Percentiles rank a stretch among this genome's conserved stretches.
Evolutionary conservation across 2,329 filamentous ascomycete species (phyloP).

Genomic region (Hypoxylon rubiginosum): DNA sequence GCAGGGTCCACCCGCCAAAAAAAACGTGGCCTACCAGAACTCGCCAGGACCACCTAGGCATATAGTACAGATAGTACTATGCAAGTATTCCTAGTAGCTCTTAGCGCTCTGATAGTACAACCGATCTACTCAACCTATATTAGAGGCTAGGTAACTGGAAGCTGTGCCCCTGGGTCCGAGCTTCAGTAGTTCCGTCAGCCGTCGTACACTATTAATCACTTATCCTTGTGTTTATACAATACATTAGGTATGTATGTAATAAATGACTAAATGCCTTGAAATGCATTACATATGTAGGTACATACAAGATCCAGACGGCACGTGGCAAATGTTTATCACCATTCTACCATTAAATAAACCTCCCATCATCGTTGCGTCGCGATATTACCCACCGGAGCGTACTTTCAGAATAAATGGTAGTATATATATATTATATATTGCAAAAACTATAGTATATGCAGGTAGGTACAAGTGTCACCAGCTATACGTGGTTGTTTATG

Average conservation of each 20-base stretch:
- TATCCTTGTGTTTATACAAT: too few relatives aligned
- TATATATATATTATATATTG: too few relatives aligned
- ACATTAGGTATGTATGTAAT: too few relatives aligned
- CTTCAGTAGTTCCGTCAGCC: background rate
- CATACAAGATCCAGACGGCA: background rate
- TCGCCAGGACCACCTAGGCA: background rate
- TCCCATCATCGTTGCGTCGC: background rate
- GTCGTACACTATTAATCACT: too few relatives aligned
- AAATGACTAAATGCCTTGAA: background rate
- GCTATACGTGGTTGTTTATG: too few relatives aligned
- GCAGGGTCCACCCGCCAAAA: conserved; percentile 26
- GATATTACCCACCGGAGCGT: too few relatives aligned
- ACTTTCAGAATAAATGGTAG: too few relatives aligned
- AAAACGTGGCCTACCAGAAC: conserved; percentile 31
- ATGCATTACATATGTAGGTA: background rate
- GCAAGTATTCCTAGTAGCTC: background rate
- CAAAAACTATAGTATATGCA: too few relatives aligned
- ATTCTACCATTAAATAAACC: background rate
- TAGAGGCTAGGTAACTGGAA: background rate
- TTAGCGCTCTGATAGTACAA: background rate
- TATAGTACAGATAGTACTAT: background rate
- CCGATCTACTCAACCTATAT: background rate
- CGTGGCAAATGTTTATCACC: background rate
- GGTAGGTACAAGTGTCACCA: too few relatives aligned
- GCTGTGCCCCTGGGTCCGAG: conserved; percentile 26